phyloP scores from a whole-genome alignment of 345 rosid species.

The Eucalyptus leucophloia region DNA sequence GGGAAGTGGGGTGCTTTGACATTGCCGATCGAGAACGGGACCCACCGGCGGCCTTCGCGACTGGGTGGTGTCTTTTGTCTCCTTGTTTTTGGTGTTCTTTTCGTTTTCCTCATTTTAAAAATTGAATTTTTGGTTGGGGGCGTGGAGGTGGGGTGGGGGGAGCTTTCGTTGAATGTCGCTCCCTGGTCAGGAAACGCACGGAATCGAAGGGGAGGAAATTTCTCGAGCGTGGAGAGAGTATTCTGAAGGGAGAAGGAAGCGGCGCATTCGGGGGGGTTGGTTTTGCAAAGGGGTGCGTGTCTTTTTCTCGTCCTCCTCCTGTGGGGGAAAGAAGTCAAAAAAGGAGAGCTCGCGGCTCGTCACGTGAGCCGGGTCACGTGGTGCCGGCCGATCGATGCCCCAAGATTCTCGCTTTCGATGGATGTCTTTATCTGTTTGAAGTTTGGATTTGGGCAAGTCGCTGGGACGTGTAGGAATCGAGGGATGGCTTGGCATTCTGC shows the following conservation, averaged over 20 bases:
- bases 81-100: background rate
- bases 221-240: background rate
- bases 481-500: background rate
- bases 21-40: background rate
- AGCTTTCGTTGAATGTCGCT: background rate
- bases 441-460: background rate
- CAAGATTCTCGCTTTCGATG: background rate
- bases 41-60: background rate
- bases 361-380: background rate
- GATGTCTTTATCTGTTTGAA: background rate
- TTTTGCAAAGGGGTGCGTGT: background rate
- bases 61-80: background rate
- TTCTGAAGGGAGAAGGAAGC: background rate
- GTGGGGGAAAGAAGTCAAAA: background rate
- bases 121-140: background rate
- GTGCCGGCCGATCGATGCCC: background rate
- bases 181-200: background rate
- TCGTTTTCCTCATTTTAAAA: background rate
- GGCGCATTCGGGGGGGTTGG: background rate
- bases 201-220: background rate
- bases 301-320: background rate
- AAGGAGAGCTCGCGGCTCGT: background rate
- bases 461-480: background rate
- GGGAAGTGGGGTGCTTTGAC: background rate
- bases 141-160: background rate